Evolutionary conservation across 176 grass and related monocot species (phyloP).

Genomic region (Secale cereale): DNA sequence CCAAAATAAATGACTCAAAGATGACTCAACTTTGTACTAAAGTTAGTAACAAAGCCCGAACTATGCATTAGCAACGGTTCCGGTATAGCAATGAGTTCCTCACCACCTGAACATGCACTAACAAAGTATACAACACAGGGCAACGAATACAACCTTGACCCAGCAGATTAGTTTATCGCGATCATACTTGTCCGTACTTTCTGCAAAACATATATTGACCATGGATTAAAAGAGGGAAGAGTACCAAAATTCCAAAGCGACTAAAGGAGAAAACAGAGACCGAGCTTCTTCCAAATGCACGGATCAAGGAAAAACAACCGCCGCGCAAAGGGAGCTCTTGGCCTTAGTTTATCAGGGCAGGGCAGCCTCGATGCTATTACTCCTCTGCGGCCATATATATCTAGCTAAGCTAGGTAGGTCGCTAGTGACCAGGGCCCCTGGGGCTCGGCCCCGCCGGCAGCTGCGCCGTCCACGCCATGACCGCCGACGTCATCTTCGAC

Average conservation of each 20-base stretch:
- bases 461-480: conserved; percentile 44
- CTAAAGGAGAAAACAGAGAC: background rate
- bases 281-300: conserved; percentile 43
- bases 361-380: background rate
- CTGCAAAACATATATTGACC: background rate
- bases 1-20: too few species aligned
- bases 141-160: background rate
- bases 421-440: conserved; percentile 45
- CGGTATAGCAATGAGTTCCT: too few species aligned
- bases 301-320: conserved; percentile 17
- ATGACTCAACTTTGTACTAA: too few species aligned
- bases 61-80: too few species aligned
- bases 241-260: background rate
- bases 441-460: conserved; percentile 37
- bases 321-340: conserved; percentile 41
- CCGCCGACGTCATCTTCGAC: background rate
- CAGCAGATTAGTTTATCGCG: background rate
- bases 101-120: background rate
- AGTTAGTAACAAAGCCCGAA: too few species aligned
- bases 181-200: background rate
- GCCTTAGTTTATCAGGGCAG: background rate
- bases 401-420: background rate
- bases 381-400: background rate
- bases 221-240: background rate
- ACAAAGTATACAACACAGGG: background rate